These are phyloP conservation scores for Amoeboaphelidium protococcarum DNA, from an alignment of 371 early-diverging fungal species.

Conservation along the genomic window DNA sequence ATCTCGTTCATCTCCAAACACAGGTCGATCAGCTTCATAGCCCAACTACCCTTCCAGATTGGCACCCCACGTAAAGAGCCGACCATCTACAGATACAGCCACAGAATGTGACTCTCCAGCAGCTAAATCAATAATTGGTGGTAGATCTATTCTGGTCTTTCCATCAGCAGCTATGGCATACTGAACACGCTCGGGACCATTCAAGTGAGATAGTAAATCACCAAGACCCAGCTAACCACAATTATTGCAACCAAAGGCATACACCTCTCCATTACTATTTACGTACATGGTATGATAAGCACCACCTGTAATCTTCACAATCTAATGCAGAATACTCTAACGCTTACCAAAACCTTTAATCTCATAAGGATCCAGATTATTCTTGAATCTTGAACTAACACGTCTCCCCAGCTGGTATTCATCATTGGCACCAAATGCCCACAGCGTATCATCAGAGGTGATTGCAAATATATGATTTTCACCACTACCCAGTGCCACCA, in stretches of 20 bases:
- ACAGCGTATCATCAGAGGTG: slow-evolving; percentile 6
- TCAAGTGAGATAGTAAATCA: slow-evolving; percentile 4
- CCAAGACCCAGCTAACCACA: not conserved
- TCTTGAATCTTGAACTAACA: slow-evolving; percentile 3
- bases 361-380: not conserved
- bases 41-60: slow-evolving; percentile 13
- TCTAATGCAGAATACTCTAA: not conserved
- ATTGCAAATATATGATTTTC: slow-evolving; percentile 5
- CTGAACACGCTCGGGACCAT: slow-evolving; percentile 4
- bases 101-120: slow-evolving; percentile 12
- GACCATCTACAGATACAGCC: slow-evolving; percentile 8
- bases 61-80: slow-evolving; percentile 12
- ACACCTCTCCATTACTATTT: not conserved
- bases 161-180: slow-evolving; percentile 1
- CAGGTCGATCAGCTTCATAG: not conserved
- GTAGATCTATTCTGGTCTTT: slow-evolving; percentile 5
- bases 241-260: not conserved
- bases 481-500: slow-evolving; percentile 4
- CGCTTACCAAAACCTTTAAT: not conserved
- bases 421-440: slow-evolving; percentile 12
- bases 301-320: not conserved
- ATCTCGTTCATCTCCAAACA: not conserved
- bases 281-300: not conserved
- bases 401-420: slow-evolving; percentile 14
- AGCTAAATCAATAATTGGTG: slow-evolving; percentile 6